These are phyloP conservation scores for Skeletonema costatum DNA, from an alignment of 108 stramenopile species.

Conservation along the genomic window DNA sequence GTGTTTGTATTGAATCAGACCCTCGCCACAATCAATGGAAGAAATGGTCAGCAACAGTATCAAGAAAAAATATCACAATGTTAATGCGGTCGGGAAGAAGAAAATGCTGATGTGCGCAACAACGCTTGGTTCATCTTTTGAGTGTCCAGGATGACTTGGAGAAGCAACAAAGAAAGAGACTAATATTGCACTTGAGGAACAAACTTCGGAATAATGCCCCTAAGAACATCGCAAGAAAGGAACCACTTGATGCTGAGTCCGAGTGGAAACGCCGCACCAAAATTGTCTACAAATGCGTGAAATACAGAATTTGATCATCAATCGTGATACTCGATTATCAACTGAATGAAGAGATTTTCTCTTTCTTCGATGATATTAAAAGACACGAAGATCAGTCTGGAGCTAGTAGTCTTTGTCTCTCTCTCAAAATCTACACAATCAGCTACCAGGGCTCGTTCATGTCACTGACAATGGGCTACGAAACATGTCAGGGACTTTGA, in stretches of 20 bases:
- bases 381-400: constrained; percentile 1
- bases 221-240: constrained; percentile 29
- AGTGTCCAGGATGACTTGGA: constrained; percentile 46
- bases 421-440: constrained; percentile 18
- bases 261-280: constrained; percentile 57
- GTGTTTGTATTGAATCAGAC: constrained; percentile 18
- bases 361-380: constrained; percentile 12
- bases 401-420: constrained; percentile 12
- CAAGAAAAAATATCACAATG: constrained; percentile 41
- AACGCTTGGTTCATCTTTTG: constrained; percentile 42
- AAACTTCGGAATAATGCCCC: constrained; percentile 15
- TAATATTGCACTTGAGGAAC: constrained; percentile 31
- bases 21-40: constrained; percentile 26
- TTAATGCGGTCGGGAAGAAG: constrained; percentile 9
- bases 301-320: constrained; percentile 40
- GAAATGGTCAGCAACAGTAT: constrained; percentile 11
- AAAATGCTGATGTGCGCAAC: constrained; percentile 11
- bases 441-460: constrained; percentile 40
- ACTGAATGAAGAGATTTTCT: constrained; percentile 37
- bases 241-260: constrained; percentile 72
- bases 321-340: constrained; percentile 30
- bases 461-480: constrained; percentile 41
- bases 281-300: constrained; percentile 51
- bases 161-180: constrained; percentile 53
- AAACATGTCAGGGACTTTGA: constrained; percentile 34